Evolutionary conservation across 768 basidiomycete genomes (phyloP).

Genomic region (Clitopilus hobsonii): DNA sequence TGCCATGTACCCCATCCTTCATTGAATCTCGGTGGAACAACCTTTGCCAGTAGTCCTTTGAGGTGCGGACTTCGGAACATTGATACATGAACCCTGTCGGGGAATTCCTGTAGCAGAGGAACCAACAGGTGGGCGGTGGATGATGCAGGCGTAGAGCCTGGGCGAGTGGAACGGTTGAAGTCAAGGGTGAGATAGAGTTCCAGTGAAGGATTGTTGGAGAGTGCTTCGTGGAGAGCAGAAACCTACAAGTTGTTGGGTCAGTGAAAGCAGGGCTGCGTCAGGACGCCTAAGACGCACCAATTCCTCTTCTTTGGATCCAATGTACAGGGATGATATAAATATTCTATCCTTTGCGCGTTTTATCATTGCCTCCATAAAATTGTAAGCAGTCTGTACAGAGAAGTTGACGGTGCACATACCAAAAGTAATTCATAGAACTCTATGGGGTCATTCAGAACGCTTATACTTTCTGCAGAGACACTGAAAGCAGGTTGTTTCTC

Average conservation of each 20-base stretch:
- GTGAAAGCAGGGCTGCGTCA: not conserved
- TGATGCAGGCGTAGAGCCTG: constrained; percentile 43
- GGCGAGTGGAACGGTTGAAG: constrained; percentile 72
- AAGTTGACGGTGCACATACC: constrained; percentile 31
- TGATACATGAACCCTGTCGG: constrained; percentile 66
- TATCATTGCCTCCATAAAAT: constrained; percentile 60
- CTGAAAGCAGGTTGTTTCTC: constrained; percentile 37
- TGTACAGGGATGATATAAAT: constrained; percentile 87
- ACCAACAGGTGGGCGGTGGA: constrained; percentile 66
- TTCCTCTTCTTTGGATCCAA: constrained; percentile 73
- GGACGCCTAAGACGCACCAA: constrained; percentile 51
- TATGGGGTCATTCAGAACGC: constrained; percentile 45
- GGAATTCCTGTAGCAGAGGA: constrained; percentile 70
- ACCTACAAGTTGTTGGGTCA: constrained; percentile 43
- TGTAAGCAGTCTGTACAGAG: not conserved
- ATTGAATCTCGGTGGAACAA: constrained; percentile 91
- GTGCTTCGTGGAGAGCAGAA: constrained; percentile 53
- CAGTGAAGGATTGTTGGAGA: constrained; percentile 56
- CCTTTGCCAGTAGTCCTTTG: constrained; percentile 60
- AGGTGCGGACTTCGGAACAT: constrained; percentile 89
- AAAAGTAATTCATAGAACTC: constrained; percentile 50
- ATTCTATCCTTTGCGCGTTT: constrained; percentile 71
- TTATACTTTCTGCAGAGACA: constrained; percentile 34
- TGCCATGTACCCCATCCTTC: constrained; percentile 99
- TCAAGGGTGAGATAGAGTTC: constrained; percentile 75